Percentiles rank a stretch among this genome's conserved stretches.
These are phyloP conservation scores for Helminthosporium solani DNA, from an alignment of 2,329 filamentous ascomycete species.

Conservation along the genomic window DNA sequence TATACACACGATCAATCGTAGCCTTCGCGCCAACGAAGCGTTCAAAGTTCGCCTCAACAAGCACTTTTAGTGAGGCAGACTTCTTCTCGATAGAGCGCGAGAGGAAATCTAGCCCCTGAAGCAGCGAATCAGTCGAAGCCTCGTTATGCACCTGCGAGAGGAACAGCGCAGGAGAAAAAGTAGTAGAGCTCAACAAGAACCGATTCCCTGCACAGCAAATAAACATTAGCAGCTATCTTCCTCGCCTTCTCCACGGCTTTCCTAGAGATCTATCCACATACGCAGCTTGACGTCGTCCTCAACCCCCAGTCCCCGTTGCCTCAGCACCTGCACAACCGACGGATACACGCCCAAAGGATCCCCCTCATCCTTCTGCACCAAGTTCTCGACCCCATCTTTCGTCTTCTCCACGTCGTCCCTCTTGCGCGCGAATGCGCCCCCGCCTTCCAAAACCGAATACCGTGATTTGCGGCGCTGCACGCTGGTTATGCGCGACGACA, in stretches of 20 bases:
- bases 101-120: constrained; percentile 80
- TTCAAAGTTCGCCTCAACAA: constrained; percentile 98
- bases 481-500: constrained; percentile 14
- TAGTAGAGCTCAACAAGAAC: constrained; percentile 92
- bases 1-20: constrained; percentile 98
- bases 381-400: constrained; percentile 68
- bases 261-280: constrained; percentile 48
- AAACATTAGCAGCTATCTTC: no score
- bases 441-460: constrained; percentile 80
- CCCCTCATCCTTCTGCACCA: constrained; percentile 87
- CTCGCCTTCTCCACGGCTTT: no score
- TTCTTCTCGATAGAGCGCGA: constrained; percentile 96
- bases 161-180: constrained; percentile 89
- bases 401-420: constrained; percentile 68
- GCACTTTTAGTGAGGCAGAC: constrained; percentile 89
- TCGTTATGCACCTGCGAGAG: constrained; percentile 87
- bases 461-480: constrained; percentile 67
- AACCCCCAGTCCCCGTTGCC: constrained; percentile 72
- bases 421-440: constrained; percentile 68
- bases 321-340: constrained; percentile 80
- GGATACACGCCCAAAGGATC: constrained; percentile 87
- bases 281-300: constrained; percentile 80
- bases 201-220: constrained; percentile 65
- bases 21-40: constrained; percentile 96
- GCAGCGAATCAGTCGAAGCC: constrained; percentile 77